Evolutionary conservation across 1,284 basidiomycete species (phyloP), one percentile per base, ranked within the genome.

Genomic region (Cryptococcus sp.): DNA sequence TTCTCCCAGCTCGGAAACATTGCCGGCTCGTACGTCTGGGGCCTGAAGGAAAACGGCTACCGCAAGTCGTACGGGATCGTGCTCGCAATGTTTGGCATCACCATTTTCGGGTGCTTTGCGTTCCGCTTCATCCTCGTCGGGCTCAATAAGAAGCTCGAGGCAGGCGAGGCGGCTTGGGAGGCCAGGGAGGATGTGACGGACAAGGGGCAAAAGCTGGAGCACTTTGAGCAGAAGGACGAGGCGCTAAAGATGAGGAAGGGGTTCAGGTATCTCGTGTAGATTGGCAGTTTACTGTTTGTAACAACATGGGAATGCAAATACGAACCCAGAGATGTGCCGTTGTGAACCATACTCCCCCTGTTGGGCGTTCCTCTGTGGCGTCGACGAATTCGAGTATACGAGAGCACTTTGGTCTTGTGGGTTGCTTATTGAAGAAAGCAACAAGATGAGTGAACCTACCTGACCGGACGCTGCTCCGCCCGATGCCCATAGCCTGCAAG

Each of bases 1-100:
- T 73, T 79, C 56, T 71, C 72, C 0, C 75, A 79, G 58, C 64
- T 76, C 18, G 78, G 77, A 45, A 79, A 79, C 67, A 75, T 80
- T 46, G 68, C 72, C 20, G 76, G 88, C 65, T 87, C 88, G 80
- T 90, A 73, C 78, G 86, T 80, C 37, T 71, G 70, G 72, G 58
- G 53, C 23, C 54, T 70, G 18, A 64, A 59, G 36, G 60, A 57
- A 18, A 64, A 68, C 46, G 64, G 68, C 12, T 76, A 71, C 61
- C 58, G 66, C 52, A 64, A 68, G 18, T 70, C 70, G 4, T 76
- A 75, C 63, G 69, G 64, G 11, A 73, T 73, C 56, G 64, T 65
- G 42, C 60, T 65, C n/a, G 63, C 65, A 46, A 68, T 66, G 62
- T 71, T 71, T 56, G 61, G 61, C n/a, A 49, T 68, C 38, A 63